Evolutionary conservation across 257 asterid genomes (phyloP), one percentile per base, ranked within the genome.

Genomic region (Osmanthus fragrans): DNA sequence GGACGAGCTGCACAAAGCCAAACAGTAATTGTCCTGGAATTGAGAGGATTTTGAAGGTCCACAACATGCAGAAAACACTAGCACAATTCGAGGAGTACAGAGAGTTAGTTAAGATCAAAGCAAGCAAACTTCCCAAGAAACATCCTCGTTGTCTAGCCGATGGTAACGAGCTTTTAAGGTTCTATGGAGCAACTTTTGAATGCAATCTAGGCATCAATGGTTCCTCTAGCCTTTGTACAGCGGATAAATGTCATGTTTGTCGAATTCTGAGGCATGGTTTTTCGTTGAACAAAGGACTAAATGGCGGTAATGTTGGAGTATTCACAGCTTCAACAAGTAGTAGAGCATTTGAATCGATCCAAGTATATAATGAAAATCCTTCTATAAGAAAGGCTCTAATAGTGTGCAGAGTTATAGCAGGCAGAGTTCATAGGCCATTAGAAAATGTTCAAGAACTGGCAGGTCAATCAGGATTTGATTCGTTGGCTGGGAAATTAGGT

Each of bases 61-160:
- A 94, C 91, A 92, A 88, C 82, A 91, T 90, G 97, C 99, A 90
- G 63, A 91, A 86, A 70, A 91, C 89, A 3, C 76, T 92, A 29
- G 96, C 96, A 32, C 94, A 89, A 60, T 94, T 94, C 70, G 99
- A 94, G 77, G 99, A 92, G 45, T 90, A 92, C 64, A 80, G 98
- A 1, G 99, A 94, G 73, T 25, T 85, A 0, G 99, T 94, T 5
- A 94, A 92, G 77, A 90, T 89, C 81, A 94, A 82, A 75, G 97
- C 96, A n/a, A 87, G 85, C 82, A 92, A 86, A 70, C 89, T 94
- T 12, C 45, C 86, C 2, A 94, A 92, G 78, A 96, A 93, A 58
- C 99, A 96, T 37, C 94, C 98, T 0, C 91, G 99, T 54, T 96
- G 99, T 83, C n/a, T 92, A 9, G 99, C 99, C 1, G 99, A 96